These are phyloP conservation scores for Nepenthes gracilis DNA, from an alignment of 148 eudicot genomes.

Conservation along the genomic window DNA sequence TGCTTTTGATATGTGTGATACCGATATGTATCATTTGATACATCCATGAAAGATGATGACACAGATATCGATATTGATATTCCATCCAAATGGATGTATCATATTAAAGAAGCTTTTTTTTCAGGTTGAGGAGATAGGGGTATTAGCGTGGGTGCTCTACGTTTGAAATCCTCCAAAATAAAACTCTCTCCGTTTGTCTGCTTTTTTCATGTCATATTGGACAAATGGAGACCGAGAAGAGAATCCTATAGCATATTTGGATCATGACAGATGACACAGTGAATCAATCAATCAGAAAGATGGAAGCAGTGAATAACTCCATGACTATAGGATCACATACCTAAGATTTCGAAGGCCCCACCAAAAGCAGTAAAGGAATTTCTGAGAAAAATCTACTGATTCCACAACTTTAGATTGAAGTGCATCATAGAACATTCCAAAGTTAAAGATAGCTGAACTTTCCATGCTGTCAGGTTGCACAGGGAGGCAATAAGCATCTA, in stretches of 20 bases:
- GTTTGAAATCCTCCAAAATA: too few species aligned
- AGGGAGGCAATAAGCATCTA: conserved; percentile 24
- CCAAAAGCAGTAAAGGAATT: conserved; percentile 78
- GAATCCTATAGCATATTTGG: not conserved
- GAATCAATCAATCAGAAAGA: not conserved
- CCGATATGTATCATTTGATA: too few species aligned
- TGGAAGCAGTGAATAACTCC: not conserved
- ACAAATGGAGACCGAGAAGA: too few species aligned
- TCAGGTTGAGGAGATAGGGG: too few species aligned
- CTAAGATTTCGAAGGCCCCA: conserved; percentile 83
- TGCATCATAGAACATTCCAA: conserved; percentile 66
- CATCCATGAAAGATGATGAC: too few species aligned
- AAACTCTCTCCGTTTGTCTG: too few species aligned
- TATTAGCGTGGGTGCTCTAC: too few species aligned
- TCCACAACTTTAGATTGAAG: conserved; percentile 38
- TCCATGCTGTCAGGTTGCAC: conserved; percentile 11
- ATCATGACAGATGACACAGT: not conserved
- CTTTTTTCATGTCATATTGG: too few species aligned
- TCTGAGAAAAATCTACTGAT: conserved; percentile 32
- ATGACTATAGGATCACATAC: conserved; percentile 12
- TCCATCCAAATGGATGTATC: too few species aligned
- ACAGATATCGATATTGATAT: too few species aligned
- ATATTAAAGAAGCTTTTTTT: too few species aligned
- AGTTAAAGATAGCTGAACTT: conserved; percentile 27
- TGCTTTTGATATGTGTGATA: too few species aligned